Evolutionary conservation across 257 asterid genomes (phyloP), one percentile per base, ranked within the genome.

Genomic region (Linaria vulgaris): DNA sequence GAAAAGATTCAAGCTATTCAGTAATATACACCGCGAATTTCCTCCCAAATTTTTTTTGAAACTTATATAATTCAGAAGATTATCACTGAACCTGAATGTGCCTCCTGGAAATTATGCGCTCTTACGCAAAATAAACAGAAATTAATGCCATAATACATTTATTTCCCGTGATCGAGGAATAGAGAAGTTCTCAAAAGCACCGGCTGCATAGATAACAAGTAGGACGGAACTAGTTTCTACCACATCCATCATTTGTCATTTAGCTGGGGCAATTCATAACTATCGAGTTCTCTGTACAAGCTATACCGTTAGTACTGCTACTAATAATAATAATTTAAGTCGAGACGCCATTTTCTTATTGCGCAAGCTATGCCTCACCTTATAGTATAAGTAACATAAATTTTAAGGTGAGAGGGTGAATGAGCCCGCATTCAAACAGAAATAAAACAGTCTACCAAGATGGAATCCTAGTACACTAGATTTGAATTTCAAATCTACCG

Each of bases 401-500:
- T 45, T 45, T 3, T 3, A 5, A 45, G 50, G 50, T 45, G 50
- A 45, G 50, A 1, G 17, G 15, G 15, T 12, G 50, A 5, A 45
- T 45, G 6, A 45, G 15, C 50, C n/a, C 6, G 50, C 2, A 45
- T 3, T 30, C 37, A 30, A 30, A 6, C 6, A 6, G 51, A 7
- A 22, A 15, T 17, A 38, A 50, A n/a, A n/a, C n/a, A n/a, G n/a
- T n/a, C n/a, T n/a, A n/a, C n/a, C n/a, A n/a, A n/a, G n/a, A n/a
- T n/a, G n/a, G n/a, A n/a, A n/a, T n/a, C 23, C 56, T 12, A 38
- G 14, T 21, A 51, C 27, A 3, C 24, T 15, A 37, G 31, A 51
- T 25, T 50, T 58, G 54, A 67, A 67, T 67, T 56, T 19, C 12
- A 44, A 16, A 16, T 69, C 6, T 19, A 20, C 37, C 6, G n/a